These are phyloP conservation scores for Rubia balearica DNA, from an alignment of 305 asterid genomes.

Conservation along the genomic window DNA sequence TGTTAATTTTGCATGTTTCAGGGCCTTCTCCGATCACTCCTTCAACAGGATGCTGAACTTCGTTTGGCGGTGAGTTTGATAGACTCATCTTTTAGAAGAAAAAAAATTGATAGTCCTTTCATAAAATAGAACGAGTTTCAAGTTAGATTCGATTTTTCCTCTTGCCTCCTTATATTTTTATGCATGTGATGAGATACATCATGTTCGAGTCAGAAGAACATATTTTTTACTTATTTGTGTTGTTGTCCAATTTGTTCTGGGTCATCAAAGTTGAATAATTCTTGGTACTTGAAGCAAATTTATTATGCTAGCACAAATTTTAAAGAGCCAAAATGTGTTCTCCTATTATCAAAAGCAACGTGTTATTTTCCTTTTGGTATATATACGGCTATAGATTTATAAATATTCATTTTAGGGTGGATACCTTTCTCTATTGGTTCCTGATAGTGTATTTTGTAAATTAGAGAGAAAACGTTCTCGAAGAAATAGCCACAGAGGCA, in stretches of 20 bases:
- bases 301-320: background rate
- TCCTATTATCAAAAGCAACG: background rate
- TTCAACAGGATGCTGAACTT: slow-evolving; percentile 83
- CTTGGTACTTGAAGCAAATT: background rate
- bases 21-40: slow-evolving; percentile 80
- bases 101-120: background rate
- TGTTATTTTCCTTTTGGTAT: slow-evolving; percentile 8
- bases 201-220: background rate
- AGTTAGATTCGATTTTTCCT: background rate
- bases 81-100: background rate
- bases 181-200: background rate
- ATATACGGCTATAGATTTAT: slow-evolving; percentile 73
- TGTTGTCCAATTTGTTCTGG: background rate
- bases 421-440: too few relatives aligned
- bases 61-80: slow-evolving; percentile 72
- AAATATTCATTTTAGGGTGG: too few relatives aligned
- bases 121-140: background rate
- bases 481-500: background rate
- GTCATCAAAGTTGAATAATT: too few relatives aligned
- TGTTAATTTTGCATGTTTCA: slow-evolving; percentile 34
- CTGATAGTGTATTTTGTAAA: background rate
- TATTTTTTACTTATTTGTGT: background rate
- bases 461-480: background rate
- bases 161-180: background rate
- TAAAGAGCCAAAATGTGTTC: too few relatives aligned